Conservation (phyloP, 2,329 filamentous ascomycete genomes). For the Aspergillus phoenicis region DNA sequence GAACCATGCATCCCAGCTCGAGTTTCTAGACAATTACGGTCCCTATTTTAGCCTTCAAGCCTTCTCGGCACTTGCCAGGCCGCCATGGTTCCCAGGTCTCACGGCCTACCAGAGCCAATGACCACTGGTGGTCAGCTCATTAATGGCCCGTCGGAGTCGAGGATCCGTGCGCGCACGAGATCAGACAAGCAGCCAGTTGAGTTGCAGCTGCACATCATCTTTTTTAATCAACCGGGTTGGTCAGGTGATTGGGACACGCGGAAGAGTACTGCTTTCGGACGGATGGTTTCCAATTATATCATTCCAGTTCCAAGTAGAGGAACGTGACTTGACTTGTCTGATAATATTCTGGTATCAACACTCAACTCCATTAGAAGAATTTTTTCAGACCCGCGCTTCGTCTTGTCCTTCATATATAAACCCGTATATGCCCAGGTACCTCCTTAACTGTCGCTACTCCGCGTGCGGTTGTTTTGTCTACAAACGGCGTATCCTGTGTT, state of each 20-base stretch:
- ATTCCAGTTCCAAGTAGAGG: background rate
- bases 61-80: background rate
- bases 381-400: background rate
- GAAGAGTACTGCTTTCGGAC: background rate
- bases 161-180: background rate
- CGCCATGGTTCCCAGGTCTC: background rate
- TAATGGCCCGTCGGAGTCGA: too few relatives aligned
- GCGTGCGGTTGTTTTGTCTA: background rate
- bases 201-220: too few relatives aligned
- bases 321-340: background rate
- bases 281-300: background rate
- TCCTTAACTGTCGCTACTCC: background rate
- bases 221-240: background rate
- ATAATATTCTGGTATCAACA: background rate
- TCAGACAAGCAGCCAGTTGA: background rate
- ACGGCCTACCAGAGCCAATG: background rate
- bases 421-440: background rate
- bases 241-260: background rate
- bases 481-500: background rate
- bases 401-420: background rate
- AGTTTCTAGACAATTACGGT: background rate
- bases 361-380: background rate
- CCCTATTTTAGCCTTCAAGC: background rate
- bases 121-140: background rate
- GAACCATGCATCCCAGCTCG: background rate